These are phyloP conservation scores for Ananas comosus DNA, from an alignment of 176 grass and related monocot genomes.

Conservation along the genomic window DNA sequence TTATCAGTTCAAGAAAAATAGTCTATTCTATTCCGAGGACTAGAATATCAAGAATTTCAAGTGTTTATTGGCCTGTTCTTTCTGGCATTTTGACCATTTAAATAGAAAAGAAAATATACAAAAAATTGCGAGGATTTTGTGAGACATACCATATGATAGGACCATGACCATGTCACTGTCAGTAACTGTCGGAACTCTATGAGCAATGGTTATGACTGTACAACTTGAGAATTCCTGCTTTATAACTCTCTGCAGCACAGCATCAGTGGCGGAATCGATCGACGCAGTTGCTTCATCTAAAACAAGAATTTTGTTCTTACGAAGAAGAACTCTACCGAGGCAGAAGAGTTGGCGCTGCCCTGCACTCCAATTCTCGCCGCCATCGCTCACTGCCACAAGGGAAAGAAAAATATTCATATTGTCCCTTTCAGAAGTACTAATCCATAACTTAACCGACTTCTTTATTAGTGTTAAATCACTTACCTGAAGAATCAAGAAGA, in stretches of 20 bases:
- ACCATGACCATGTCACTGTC: slow-evolving; percentile 92
- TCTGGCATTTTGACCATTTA: not conserved
- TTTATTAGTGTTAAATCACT: not conserved
- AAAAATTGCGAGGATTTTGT: not conserved
- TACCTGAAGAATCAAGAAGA: slow-evolving; percentile 87
- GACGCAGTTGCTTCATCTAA: slow-evolving; percentile 90
- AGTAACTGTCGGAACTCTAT: slow-evolving; percentile 84
- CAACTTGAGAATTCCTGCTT: slow-evolving; percentile 68
- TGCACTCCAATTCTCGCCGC: slow-evolving; percentile 79
- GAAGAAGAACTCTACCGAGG: slow-evolving; percentile 77
- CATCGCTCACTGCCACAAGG: slow-evolving; percentile 57
- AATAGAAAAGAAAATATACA: not conserved
- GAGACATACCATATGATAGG: slow-evolving; percentile 76
- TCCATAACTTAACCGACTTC: not conserved
- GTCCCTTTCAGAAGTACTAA: not conserved
- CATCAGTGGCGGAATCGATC: slow-evolving; percentile 84
- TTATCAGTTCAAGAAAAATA: no score
- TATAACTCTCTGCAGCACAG: slow-evolving; percentile 71
- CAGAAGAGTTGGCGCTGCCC: slow-evolving; percentile 95
- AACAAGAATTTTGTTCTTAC: slow-evolving; percentile 72
- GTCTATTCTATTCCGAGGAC: no score
- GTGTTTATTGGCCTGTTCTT: slow-evolving; percentile 5
- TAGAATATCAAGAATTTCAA: no score
- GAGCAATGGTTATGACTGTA: slow-evolving; percentile 83
- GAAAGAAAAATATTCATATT: not conserved